phyloP scores from a whole-genome alignment of 352 stramenopile genomes.

The Elongisporangium anandrum region DNA sequence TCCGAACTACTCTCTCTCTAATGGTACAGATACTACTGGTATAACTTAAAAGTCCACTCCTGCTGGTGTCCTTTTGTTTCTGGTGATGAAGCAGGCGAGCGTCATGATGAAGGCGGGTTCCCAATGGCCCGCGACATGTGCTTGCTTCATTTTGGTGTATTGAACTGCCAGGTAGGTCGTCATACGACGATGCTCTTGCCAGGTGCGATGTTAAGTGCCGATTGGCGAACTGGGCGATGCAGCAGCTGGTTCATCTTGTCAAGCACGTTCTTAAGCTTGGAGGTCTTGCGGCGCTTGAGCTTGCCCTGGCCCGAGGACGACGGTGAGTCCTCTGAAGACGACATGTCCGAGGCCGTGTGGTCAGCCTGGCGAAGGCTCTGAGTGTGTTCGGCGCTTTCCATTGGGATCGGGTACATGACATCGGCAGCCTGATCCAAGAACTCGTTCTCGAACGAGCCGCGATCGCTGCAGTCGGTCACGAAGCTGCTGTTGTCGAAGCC shows the following conservation, averaged over 20 bases:
- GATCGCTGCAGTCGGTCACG: conserved; percentile 18
- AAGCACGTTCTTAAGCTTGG: conserved; percentile 55
- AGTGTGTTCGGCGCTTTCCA: conserved; percentile 19
- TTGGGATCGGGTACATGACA: conserved; percentile 10
- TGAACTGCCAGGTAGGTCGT: not conserved
- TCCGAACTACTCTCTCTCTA: not conserved
- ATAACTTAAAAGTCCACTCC: not conserved
- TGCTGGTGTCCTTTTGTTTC: not conserved
- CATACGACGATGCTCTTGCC: conserved; percentile 74
- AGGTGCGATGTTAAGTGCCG: conserved; percentile 50
- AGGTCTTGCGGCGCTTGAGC: conserved; percentile 65
- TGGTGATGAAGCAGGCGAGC: not conserved
- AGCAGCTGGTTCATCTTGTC: conserved; percentile 70
- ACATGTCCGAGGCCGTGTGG: conserved; percentile 25
- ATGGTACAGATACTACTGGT: not conserved
- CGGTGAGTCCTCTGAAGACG: conserved; percentile 12
- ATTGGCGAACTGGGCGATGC: conserved; percentile 69
- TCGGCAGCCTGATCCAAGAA: conserved; percentile 13
- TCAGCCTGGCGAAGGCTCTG: conserved; percentile 17
- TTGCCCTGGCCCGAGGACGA: conserved; percentile 3
- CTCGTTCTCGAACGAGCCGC: conserved; percentile 13
- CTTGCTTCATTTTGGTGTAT: conserved; percentile 24
- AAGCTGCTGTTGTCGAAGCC: conserved; percentile 28
- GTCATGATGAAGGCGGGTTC: not conserved
- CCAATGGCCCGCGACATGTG: not conserved